Conservation (phyloP, 1,284 basidiomycete species). For the Porogramme epimiltina region DNA sequence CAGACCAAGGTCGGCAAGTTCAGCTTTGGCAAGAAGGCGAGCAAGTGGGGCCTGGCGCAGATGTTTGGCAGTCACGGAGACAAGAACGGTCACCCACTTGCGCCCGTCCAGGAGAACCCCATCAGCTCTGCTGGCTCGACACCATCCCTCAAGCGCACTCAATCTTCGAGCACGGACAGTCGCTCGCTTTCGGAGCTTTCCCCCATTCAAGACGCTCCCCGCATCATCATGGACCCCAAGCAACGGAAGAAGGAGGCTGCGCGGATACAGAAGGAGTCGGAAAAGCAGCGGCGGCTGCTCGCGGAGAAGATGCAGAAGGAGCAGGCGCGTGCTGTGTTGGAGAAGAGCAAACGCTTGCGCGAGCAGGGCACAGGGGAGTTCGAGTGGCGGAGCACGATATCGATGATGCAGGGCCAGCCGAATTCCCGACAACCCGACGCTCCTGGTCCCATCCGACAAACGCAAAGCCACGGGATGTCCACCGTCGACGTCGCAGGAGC, state of each 20-base stretch:
- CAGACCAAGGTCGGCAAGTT: slow-evolving; percentile 56
- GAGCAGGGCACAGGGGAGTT: slow-evolving; percentile 44
- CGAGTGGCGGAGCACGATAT: slow-evolving; percentile 55
- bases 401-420: slow-evolving; percentile 42
- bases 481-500: slow-evolving; percentile 62
- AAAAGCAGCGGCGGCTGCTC: slow-evolving; percentile 83
- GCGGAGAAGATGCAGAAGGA: slow-evolving; percentile 77
- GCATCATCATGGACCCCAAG: slow-evolving; percentile 63
- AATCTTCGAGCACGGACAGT: slow-evolving; percentile 79
- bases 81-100: slow-evolving; percentile 58
- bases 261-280: slow-evolving; percentile 81
- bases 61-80: slow-evolving; percentile 76
- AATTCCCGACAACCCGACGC: slow-evolving; percentile 48
- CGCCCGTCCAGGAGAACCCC: slow-evolving; percentile 72
- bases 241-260: slow-evolving; percentile 91
- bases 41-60: slow-evolving; percentile 58
- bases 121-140: slow-evolving; percentile 50
- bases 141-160: slow-evolving; percentile 82
- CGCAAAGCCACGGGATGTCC: slow-evolving; percentile 46
- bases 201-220: slow-evolving; percentile 37
- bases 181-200: slow-evolving; percentile 59
- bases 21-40: slow-evolving; percentile 66
- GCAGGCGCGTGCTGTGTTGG: slow-evolving; percentile 93
- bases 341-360: slow-evolving; percentile 82
- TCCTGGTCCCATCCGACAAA: slow-evolving; percentile 63